Percentiles rank a stretch among this genome's conserved stretches.
phyloP scores from a whole-genome alignment of 2,329 filamentous ascomycete genomes.

The Cladophialophora chaetospira region DNA sequence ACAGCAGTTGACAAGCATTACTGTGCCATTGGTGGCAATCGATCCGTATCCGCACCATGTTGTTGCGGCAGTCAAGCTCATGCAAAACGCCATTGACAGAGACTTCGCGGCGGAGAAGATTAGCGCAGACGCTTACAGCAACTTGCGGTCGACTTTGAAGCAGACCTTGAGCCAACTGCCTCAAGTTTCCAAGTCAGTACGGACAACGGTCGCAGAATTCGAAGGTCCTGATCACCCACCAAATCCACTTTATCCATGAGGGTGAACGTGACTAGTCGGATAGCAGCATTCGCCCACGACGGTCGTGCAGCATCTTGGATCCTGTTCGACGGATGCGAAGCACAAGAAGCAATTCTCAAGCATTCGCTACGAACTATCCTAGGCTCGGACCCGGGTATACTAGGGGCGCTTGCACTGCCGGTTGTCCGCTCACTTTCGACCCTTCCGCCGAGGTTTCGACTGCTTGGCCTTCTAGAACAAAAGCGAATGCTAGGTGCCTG shows the following conservation, averaged over 20 bases:
- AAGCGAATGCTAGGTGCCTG: no score
- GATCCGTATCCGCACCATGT: conserved; percentile 39
- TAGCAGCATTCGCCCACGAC: background rate
- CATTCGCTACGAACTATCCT: no score
- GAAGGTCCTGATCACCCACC: conserved; percentile 10
- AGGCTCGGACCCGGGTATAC: no score
- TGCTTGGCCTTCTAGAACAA: no score
- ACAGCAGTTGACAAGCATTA: conserved; percentile 8
- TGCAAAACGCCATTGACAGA: conserved; percentile 36
- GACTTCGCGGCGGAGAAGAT: conserved; percentile 34
- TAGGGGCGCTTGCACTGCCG: no score
- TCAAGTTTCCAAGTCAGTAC: conserved; percentile 37
- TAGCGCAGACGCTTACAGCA: conserved; percentile 30
- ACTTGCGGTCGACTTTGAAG: conserved; percentile 34
- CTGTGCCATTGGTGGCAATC: conserved; percentile 36
- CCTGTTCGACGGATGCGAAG: no score
- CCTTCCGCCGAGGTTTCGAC: no score
- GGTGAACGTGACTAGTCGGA: background rate
- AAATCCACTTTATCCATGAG: conserved; percentile 9
- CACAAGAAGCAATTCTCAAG: no score
- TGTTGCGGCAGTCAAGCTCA: conserved; percentile 36
- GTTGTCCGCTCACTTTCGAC: no score
- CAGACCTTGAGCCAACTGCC: conserved; percentile 35
- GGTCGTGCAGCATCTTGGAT: background rate
- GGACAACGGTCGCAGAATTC: conserved; percentile 27